Evolutionary conservation across 1,284 basidiomycete species (phyloP), one percentile per base, ranked within the genome.

Genomic region (Grifola frondosa): DNA sequence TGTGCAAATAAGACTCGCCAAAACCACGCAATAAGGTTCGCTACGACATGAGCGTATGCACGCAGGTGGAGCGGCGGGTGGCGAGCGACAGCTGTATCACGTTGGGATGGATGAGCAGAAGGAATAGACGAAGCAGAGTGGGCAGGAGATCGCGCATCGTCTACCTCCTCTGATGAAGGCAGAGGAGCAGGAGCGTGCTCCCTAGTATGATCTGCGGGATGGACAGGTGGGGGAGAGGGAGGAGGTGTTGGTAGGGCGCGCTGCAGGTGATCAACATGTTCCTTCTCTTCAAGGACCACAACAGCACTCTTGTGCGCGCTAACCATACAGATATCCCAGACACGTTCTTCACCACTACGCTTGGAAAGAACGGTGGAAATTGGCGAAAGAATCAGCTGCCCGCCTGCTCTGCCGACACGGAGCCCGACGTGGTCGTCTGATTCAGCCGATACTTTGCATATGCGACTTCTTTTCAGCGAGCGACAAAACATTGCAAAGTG

Each of bases 231-330:
- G n/a, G 56, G 56, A 7, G 56, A 56, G 4, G 56, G 54, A 4
- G 56, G 56, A 13, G 56, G 56, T 8, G 56, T 58, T 15, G 54
- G 54, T 3, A 54, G 51, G 16, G 42, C 15, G 7, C 42, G 42
- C 37, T 41, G 37, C 5, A 37, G 32, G 16, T 9, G 6, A 26
- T 20, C 19, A 15, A 25, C n/a, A 16, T 20, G 23, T 7, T 26
- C 31, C 20, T 43, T 28, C 15, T 35, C 22, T 6, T 29, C 9
- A 12, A 20, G 20, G 12, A 23, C 17, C 20, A 49, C 38, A 4
- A 15, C 22, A 6, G 30, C 38, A 15, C 30, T 37, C 10, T 29
- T 20, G 34, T 44, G 30, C 3, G 24, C 19, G 23, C 33, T 21
- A 20, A 49, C 17, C 5, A 49, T 13, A 13, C 30, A 40, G 13